Base-by-base conservation (phyloP, 805 yeast species). In the Myxozyma melibiosi region DNA sequence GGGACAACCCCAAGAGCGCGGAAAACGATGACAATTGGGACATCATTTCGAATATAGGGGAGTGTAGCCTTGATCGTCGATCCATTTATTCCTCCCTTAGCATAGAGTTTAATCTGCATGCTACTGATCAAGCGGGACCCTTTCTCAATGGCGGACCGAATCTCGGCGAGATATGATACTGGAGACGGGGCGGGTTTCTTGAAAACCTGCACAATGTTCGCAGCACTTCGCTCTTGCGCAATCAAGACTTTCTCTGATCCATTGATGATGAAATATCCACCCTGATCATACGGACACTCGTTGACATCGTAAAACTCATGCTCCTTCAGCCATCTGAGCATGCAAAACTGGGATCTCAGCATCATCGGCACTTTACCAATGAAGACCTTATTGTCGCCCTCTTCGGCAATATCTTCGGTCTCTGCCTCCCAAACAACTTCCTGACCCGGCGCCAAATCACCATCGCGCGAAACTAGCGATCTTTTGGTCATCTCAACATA, bases 261-360 rank as follows among this genome's bases (percentile, higher is more conserved):
- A 76, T 94, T 94, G 70, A 94, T 94, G 66, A 94, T 91, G 71
- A 94, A 94, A 74, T 94, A 94, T 62, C 99, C 99, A 74, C 99
- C 99, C 95, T 94, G 96, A 80, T 94, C 99, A 74, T 89, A 94
- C 31, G 99, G 99, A 76, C 99, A 94, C 76, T 94, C 99, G 74
- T 94, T 91, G 70, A 94, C 82, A 67, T 90, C 96, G 75, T 91
- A 94, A 68, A 91, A 82, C 74, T 94, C 99, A 66, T 88, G 90
- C 67, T 94, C 98, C 7, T 89, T 84, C 65, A 94, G 80, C 60
- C 88, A 96, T 69, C 90, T 82, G 68, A 94, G 80, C 77, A 91
- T 84, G 82, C 99, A 94, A 71, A 90, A 94, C 77, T 90, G 92
- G 54, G 98, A 92, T 68, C 97, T 83, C 67, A 94, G 80, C 99